A percentile compares a stretch with the other conserved stretches of the same genome.
Conservation (phyloP, 129 eudicot genomes). For the Chrysanthemum seticuspe region DNA sequence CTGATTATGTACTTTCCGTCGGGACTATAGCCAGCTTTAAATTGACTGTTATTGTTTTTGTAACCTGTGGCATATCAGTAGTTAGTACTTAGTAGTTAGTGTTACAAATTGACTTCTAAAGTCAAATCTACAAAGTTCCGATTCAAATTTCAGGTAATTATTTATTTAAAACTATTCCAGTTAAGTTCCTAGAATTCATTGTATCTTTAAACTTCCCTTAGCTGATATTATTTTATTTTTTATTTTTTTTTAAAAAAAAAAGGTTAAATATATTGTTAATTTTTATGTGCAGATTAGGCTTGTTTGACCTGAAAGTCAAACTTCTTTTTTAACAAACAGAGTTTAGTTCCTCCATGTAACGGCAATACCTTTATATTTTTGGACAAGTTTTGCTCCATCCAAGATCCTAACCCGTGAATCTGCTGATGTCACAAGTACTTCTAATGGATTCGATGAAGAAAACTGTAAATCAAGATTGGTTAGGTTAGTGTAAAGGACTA, state of each 20-base stretch:
- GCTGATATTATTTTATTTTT: background rate
- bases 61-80: conserved; percentile 47
- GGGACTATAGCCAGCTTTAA: conserved; percentile 61
- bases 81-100: background rate
- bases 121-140: background rate
- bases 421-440: conserved; percentile 79
- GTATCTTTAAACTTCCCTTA: background rate
- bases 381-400: conserved; percentile 54
- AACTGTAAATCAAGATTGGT: conserved; percentile 42
- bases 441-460: conserved; percentile 59
- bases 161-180: background rate
- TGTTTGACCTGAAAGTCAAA: conserved; percentile 29
- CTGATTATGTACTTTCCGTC: conserved; percentile 66
- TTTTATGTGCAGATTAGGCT: background rate
- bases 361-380: conserved; percentile 71
- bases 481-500: background rate
- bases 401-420: conserved; percentile 69
- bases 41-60: conserved; percentile 76
- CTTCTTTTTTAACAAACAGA: background rate
- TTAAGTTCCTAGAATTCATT: background rate
- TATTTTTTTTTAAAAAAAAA: too few relatives aligned
- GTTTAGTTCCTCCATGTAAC: too few relatives aligned
- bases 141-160: background rate
- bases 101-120: background rate
- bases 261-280: background rate